Evolutionary conservation across 2,329 filamentous ascomycete species (phyloP).

Genomic region (Curvularia spicifera): DNA sequence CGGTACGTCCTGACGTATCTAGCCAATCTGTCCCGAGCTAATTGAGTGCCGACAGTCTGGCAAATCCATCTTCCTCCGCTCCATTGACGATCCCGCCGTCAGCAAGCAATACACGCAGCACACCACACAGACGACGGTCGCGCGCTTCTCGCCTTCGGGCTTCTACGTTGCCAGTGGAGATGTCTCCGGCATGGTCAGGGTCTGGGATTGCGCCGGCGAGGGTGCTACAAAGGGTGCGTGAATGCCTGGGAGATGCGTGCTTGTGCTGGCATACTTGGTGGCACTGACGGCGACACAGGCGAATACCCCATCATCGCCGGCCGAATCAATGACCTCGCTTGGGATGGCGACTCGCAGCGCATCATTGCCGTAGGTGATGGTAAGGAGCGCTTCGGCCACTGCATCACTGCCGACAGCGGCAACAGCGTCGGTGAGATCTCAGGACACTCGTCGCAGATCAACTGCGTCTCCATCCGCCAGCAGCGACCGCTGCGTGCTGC

Average conservation of each 20-base stretch:
- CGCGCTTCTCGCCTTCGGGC: constrained; percentile 90
- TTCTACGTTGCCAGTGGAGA: constrained; percentile 96
- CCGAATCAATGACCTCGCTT: constrained; percentile 93
- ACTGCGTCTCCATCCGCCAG: constrained; percentile 86
- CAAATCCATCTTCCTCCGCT: constrained; percentile 95
- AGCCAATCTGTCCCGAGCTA: constrained; percentile 7
- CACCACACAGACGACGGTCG: constrained; percentile 86
- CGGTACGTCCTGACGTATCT: constrained; percentile 59
- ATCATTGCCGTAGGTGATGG: constrained; percentile 96
- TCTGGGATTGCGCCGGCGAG: constrained; percentile 89
- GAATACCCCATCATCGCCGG: constrained; percentile 95
- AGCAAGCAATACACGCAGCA: constrained; percentile 93
- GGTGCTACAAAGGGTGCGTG: constrained; percentile 77
- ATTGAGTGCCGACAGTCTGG: constrained; percentile 68
- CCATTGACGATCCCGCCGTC: constrained; percentile 84
- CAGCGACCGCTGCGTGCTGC: constrained; percentile 90
- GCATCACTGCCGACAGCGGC: constrained; percentile 87
- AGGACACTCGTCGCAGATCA: constrained; percentile 89
- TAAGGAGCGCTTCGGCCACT: constrained; percentile 90
- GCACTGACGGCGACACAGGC: constrained; percentile 55
- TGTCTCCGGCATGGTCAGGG: constrained; percentile 78
- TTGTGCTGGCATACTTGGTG: constrained; percentile 23
- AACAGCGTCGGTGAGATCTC: constrained; percentile 95
- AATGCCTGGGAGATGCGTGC: not conserved
- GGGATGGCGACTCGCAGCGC: constrained; percentile 96